Percentiles rank a stretch among this genome's conserved stretches.
Conservation (phyloP, 805 yeast species). For the Ogataea naganishii region DNA sequence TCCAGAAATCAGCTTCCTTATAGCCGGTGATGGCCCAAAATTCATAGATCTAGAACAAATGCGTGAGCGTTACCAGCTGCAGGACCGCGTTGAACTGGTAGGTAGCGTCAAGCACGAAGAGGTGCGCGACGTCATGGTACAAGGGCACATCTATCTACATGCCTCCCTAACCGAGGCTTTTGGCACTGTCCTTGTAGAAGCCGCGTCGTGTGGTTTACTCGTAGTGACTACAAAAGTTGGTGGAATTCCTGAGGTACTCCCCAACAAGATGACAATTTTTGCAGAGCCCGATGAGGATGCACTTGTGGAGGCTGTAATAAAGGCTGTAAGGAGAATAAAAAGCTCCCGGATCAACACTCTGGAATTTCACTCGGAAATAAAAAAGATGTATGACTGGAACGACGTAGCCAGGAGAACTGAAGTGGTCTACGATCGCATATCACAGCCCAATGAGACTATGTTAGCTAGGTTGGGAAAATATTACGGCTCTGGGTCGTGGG, state of each 20-base stretch:
- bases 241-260: constrained; percentile 95
- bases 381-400: constrained; percentile 83
- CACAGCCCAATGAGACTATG: constrained; percentile 21
- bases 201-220: constrained; percentile 89
- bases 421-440: constrained; percentile 53
- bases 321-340: constrained; percentile 58
- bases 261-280: constrained; percentile 86
- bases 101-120: constrained; percentile 90
- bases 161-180: constrained; percentile 95
- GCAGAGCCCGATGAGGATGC: constrained; percentile 85
- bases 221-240: constrained; percentile 96
- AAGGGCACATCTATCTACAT: constrained; percentile 89
- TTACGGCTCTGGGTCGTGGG: constrained; percentile 71
- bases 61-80: constrained; percentile 78
- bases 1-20: constrained; percentile 61
- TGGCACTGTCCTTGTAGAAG: constrained; percentile 95
- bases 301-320: constrained; percentile 57
- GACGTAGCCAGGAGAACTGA: constrained; percentile 86
- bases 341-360: constrained; percentile 59
- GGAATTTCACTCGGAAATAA: constrained; percentile 68
- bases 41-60: constrained; percentile 91
- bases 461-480: constrained; percentile 52
- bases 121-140: constrained; percentile 86
- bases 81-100: constrained; percentile 75
- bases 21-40: constrained; percentile 98